phyloP scores from a whole-genome alignment of 495 filamentous ascomycete genomes.

The Pyrenula aspistea region DNA sequence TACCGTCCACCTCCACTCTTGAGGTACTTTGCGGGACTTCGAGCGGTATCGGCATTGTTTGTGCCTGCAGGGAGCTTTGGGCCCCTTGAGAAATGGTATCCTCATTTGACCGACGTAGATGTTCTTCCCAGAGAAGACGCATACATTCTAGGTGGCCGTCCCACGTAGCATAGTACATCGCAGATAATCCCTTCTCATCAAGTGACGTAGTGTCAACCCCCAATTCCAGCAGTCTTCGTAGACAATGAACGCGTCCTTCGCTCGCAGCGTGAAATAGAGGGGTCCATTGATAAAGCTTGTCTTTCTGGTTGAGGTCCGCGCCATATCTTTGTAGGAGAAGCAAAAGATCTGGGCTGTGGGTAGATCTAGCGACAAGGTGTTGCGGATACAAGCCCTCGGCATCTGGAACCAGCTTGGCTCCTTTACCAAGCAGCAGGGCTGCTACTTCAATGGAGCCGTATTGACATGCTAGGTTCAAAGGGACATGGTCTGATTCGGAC shows the following conservation, averaged over 20 bases:
- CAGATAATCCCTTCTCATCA: slow-evolving; percentile 86
- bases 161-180: slow-evolving; percentile 98
- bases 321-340: slow-evolving; percentile 72
- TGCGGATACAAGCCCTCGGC: slow-evolving; percentile 97
- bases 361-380: slow-evolving; percentile 87
- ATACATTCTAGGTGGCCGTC: slow-evolving; percentile 94
- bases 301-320: slow-evolving; percentile 82
- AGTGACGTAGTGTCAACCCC: slow-evolving; percentile 62
- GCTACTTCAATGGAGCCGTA: slow-evolving; percentile 76
- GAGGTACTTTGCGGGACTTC: slow-evolving; percentile 47
- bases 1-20: slow-evolving; percentile 68
- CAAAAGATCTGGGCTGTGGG: slow-evolving; percentile 64
- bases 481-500: slow-evolving; percentile 81
- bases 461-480: slow-evolving; percentile 87
- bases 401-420: slow-evolving; percentile 71
- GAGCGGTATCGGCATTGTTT: slow-evolving; percentile 18
- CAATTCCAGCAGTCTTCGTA: slow-evolving; percentile 63
- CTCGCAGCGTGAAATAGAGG: slow-evolving; percentile 92
- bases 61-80: slow-evolving; percentile 3
- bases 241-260: slow-evolving; percentile 83
- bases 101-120: slow-evolving; percentile 6
- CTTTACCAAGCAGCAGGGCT: slow-evolving; percentile 65
- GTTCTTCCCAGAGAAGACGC: slow-evolving; percentile 55
- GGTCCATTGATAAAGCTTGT: slow-evolving; percentile 96
- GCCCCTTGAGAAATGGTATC: slow-evolving; percentile 3